Evolutionary conservation across 345 rosid genomes (phyloP), one percentile per base, ranked within the genome.

Genomic region (Arabidopsis arenosa): DNA sequence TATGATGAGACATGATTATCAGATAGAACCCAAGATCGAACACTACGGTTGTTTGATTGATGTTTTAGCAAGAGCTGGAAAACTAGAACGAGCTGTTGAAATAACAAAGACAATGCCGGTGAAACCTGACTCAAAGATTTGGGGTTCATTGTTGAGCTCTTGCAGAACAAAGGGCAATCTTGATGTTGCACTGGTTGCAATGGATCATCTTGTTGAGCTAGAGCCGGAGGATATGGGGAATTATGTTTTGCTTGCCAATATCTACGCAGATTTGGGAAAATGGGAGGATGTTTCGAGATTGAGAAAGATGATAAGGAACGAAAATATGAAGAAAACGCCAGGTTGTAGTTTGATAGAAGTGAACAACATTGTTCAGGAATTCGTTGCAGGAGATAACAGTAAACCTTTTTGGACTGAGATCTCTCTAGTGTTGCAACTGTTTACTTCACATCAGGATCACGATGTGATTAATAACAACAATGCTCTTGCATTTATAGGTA

Each of bases 171-270:
- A 60, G 18, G 58, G 81, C 21, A 79, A 85, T 75, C 74, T 83
- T 9, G 80, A 63, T 35, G 45, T 80, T 30, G 88, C 89, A 9
- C 72, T 82, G 53, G 30, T 78, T 49, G 92, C 86, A 36, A 79
- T 87, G 84, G 77, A 84, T 68, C 83, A 81, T 41, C 84, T 85
- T 30, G 68, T 73, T 12, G 78, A 76, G 80, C 81, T 89, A 30
- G 95, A 87, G 76, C 86, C 90, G 1, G 84, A 75, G n/a, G 89
- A 79, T 40, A 51, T 84, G 54, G 88, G 94, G 10, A 84, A 89
- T 58, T 83, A 77, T 33, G 85, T 86, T 11, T 52, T 86, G 85
- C 87, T 86, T 32, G 79, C 83, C 3, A 89, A 89, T 45, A 84
- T 86, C n/a, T 86, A 81, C 68, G 91, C 90, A 3, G 86, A 83